These are phyloP conservation scores for Rhytidiadelphus loreus DNA, from an alignment of 225 moss, liverwort and hornwort species.

Conservation along the genomic window DNA sequence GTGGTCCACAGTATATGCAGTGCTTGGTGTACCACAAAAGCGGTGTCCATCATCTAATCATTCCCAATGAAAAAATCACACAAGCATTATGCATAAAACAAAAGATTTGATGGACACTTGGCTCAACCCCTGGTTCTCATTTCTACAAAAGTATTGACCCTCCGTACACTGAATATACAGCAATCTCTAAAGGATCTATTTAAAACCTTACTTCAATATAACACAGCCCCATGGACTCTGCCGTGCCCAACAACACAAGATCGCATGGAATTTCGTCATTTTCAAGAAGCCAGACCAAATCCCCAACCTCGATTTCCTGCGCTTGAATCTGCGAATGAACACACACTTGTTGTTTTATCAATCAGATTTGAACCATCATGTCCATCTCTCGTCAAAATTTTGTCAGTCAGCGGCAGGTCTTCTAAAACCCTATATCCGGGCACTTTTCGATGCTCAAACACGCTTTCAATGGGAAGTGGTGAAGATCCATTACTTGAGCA, in stretches of 20 bases:
- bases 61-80: background rate
- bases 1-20: background rate
- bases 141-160: background rate
- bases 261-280: slow-evolving; percentile 96
- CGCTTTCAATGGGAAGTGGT: background rate
- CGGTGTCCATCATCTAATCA: background rate
- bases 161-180: background rate
- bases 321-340: slow-evolving; percentile 61
- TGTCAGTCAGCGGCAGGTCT: background rate
- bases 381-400: background rate
- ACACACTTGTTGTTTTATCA: background rate
- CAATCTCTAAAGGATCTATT: background rate
- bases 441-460: background rate
- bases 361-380: background rate
- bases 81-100: background rate
- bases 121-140: background rate
- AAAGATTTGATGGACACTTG: background rate
- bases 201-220: slow-evolving; percentile 62
- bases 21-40: background rate
- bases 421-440: background rate
- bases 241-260: slow-evolving; percentile 78
- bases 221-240: slow-evolving; percentile 66
- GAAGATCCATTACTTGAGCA: background rate
- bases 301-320: slow-evolving; percentile 80
- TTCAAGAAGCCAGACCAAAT: slow-evolving; percentile 75